Evolutionary conservation across 2,329 filamentous ascomycete species (phyloP), one percentile per base, ranked within the genome.

Genomic region (Dichotomopilus funicola): DNA sequence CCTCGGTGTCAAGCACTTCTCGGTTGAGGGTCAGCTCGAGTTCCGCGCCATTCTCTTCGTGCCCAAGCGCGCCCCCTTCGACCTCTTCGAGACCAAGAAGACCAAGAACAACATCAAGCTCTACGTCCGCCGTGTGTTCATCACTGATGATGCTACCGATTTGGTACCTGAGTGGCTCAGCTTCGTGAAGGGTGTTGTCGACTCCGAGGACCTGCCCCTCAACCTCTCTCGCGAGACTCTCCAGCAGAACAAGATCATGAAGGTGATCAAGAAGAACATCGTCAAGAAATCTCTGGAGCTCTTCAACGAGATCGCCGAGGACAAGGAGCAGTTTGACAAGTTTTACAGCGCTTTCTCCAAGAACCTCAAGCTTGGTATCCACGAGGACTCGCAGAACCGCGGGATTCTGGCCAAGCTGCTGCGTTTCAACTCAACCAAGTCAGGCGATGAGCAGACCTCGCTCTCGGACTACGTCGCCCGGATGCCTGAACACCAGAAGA

Each of bases 81-180:
- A 99, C 72, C 89, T 99, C 62, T 99, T 99, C 75, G 94, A 99
- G 88, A 96, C 92, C 74, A 99, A 99, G 90, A 96, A 96, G 88
- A 96, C 92, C 73, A 99, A 99, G 91, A 99, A 97, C 89, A 99
- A 99, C 88, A 97, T 99, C 86, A 99, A 99, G 88, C 87, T 99
- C 69, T 99, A 99, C 80, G 94, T 99, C 71, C 92, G 94, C 75
- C 94, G 94, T 75, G 94, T 99, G 77, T 99, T 99, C 88, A 99
- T 99, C 83, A 99, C 94, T 60, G 94, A 99, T 67, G 94, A 99
- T 75, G 94, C 94, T 68, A 97, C 94, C 67, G 94, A 99, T 74
- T 88, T 99, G 78, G 95, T 99, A 65, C 94, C 94, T 59, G 94
- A 99, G 83, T 99, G 94, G 94, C 87, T 99, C 71, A 85, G 90